A percentile compares a stretch with the other conserved stretches of the same genome.
Evolutionary conservation across 768 basidiomycete species (phyloP).

Genomic region (Trichaptum fuscoviolaceum): DNA sequence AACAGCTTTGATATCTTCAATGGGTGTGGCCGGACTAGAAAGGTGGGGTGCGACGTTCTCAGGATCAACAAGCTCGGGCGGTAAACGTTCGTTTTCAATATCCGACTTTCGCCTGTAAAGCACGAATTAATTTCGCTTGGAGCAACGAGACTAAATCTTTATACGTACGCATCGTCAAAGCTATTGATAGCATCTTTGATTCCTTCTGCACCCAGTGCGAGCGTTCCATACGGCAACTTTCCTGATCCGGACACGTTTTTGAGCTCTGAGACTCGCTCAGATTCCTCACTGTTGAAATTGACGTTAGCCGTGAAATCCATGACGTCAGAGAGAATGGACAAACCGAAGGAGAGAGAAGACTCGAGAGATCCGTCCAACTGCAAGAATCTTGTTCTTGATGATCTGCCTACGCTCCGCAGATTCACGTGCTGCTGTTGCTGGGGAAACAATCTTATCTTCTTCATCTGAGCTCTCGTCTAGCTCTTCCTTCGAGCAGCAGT

Average conservation of each 20-base stretch:
- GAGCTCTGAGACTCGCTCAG: conserved; percentile 94
- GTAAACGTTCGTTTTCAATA: conserved; percentile 98
- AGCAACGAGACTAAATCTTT: neutral
- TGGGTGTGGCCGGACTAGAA: conserved; percentile 51
- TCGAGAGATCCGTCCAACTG: conserved; percentile 92
- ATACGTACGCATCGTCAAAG: conserved; percentile 91
- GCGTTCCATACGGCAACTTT: conserved; percentile 75
- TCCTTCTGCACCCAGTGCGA: conserved; percentile 87
- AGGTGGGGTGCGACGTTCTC: conserved; percentile 45
- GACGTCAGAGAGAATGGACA: conserved; percentile 22
- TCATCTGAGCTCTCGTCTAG: conserved; percentile 67
- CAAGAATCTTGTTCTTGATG: conserved; percentile 98
- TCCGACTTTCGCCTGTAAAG: conserved; percentile 81
- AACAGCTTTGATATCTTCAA: conserved; percentile 33
- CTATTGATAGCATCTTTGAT: conserved; percentile 92
- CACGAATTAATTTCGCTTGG: conserved; percentile 2
- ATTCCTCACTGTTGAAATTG: conserved; percentile 71
- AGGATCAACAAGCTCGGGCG: conserved; percentile 88
- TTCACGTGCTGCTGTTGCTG: conserved; percentile 32
- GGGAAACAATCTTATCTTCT: conserved; percentile 30
- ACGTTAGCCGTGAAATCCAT: conserved; percentile 5
- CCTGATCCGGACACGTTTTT: conserved; percentile 80
- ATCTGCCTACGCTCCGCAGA: conserved; percentile 73
- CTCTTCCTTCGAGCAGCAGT: conserved; percentile 95
- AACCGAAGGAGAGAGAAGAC: conserved; percentile 95